Base-by-base conservation (phyloP, 805 yeast genomes). In the Hanseniaspora taiwanica region DNA sequence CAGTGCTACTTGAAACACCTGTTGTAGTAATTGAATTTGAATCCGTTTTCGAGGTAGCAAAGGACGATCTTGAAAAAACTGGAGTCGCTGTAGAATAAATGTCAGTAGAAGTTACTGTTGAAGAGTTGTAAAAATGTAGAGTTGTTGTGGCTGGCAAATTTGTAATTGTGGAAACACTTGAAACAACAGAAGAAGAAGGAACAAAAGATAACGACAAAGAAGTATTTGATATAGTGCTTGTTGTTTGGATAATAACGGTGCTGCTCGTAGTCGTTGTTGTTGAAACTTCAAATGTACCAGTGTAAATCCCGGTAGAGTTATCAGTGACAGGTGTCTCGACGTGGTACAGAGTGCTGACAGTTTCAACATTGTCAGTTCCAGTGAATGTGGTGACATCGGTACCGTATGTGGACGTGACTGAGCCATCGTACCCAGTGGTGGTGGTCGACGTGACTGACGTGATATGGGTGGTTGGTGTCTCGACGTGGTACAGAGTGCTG, bases 401-500 rank as follows among this genome's bases (percentile, higher is more conserved):
- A 7, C 8, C 13, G 9, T 21, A 29, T 4, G 38, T 39, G 2
- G 35, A 27, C n/a, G 35, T 35, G 2, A 39, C 31, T 12, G 38
- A 21, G 7, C 13, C 21, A 14, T 19, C 25, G 12, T 31, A 9
- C 4, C 41, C 37, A 14, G 37, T 25, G 34, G 37, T 33, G 10
- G 34, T 36, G 10, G 37, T 33, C 1, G 41, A 32, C 3, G 37
- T 39, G 25, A 27, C 21, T 19, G 37, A 24, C 27, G 37, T 25
- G 10, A 18, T 24, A 14, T 18, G 13, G 14, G 27, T 25, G 6
- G 4, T 8, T 27, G 41, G 42, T 5, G 42, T 39, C 17, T 39
- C 38, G 16, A 39, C 27, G 18, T 39, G 20, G 24, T 39, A 39
- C 25, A 42, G 14, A 19, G 46, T 45, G 14, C 35, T 42, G 10